Percentiles rank a stretch among this genome's conserved stretches.
Evolutionary conservation across 164 flowering plant genomes (phyloP).

Genomic region (Cinnamomum chago): DNA sequence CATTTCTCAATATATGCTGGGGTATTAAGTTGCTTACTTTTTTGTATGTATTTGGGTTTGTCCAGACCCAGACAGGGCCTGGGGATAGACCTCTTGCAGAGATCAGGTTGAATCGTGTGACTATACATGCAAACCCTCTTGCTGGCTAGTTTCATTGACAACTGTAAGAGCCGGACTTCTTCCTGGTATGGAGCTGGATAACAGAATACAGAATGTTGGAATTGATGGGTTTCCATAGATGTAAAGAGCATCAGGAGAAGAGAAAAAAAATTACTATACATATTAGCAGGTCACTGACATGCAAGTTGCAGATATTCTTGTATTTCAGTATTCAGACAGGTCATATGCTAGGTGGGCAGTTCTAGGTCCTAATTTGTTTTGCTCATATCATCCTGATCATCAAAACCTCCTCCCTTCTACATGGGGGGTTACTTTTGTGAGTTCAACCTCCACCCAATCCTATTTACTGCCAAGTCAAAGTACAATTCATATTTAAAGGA

Average conservation of each 20-base stretch:
- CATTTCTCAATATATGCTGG: not conserved
- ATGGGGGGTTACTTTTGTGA: no score
- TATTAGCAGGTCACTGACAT: not conserved
- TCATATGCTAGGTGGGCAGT: not conserved
- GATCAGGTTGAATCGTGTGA: constrained; percentile 87
- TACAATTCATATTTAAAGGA: no score
- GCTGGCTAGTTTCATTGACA: constrained; percentile 48
- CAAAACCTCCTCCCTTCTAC: not conserved
- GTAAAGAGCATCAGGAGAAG: not conserved
- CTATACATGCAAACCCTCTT: constrained; percentile 95
- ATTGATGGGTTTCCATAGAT: not conserved
- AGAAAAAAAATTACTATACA: not conserved
- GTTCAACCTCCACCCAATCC: no score
- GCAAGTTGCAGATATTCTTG: not conserved
- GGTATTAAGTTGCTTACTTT: not conserved
- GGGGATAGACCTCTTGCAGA: constrained; percentile 62
- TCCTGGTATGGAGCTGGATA: not conserved
- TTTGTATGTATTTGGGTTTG: constrained; percentile 1
- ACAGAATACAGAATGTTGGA: not conserved
- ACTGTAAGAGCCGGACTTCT: not conserved
- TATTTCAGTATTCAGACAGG: not conserved
- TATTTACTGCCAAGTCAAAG: no score
- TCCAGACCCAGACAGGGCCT: constrained; percentile 52
- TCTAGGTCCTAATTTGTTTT: not conserved
- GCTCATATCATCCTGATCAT: not conserved